These are phyloP conservation scores for Solanum lycopersicoides DNA, from an alignment of 257 asterid genomes.

Conservation along the genomic window DNA sequence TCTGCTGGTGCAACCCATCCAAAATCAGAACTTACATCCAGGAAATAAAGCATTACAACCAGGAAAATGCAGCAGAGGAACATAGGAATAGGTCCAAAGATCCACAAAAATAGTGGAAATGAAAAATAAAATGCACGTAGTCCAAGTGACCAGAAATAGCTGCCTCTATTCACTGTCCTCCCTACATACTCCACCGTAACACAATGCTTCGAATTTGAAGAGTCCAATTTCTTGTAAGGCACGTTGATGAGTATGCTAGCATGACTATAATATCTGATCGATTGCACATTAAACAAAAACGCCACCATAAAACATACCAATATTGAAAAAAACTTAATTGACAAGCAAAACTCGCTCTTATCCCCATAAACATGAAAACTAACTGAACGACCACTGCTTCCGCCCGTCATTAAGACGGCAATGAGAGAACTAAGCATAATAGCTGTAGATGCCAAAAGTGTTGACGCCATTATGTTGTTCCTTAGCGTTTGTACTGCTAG, in stretches of 20 bases:
- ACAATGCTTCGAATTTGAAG: background rate
- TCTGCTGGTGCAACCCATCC: conserved; percentile 9
- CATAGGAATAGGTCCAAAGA: conserved; percentile 88
- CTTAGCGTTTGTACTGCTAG: conserved; percentile 74
- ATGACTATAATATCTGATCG: conserved; percentile 82
- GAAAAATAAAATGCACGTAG: conserved; percentile 71
- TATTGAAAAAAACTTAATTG: conserved; percentile 58
- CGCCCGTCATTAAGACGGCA: conserved; percentile 58
- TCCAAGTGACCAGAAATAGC: conserved; percentile 88
- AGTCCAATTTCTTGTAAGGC: conserved; percentile 18
- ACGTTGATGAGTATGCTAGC: conserved; percentile 87
- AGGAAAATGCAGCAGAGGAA: conserved; percentile 41
- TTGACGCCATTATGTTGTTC: conserved; percentile 95
- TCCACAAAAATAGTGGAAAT: conserved; percentile 75
- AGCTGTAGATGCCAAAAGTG: conserved; percentile 76
- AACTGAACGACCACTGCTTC: conserved; percentile 4
- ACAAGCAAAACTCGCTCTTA: conserved; percentile 27
- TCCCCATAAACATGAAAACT: conserved; percentile 25
- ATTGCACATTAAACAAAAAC: conserved; percentile 68
- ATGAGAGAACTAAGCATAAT: conserved; percentile 79
- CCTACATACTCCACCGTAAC: conserved; percentile 53
- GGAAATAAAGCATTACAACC: conserved; percentile 48
- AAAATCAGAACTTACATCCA: conserved; percentile 40
- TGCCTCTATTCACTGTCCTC: conserved; percentile 49
- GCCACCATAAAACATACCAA: conserved; percentile 58